phyloP scores from a whole-genome alignment of 106 monocot genomes.

The Dendrobium nobile region DNA sequence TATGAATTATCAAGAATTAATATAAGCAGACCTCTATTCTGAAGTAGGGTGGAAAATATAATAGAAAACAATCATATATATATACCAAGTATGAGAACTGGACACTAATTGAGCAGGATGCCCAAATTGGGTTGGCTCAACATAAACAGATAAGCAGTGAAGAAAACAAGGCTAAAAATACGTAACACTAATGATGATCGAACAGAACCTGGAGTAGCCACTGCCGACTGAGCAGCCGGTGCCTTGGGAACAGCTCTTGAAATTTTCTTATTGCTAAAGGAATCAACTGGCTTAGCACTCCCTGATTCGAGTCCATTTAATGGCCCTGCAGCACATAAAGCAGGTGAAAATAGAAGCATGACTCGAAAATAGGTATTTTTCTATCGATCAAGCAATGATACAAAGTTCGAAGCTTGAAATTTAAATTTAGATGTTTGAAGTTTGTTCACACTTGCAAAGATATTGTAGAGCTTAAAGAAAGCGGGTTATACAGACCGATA shows the following conservation, averaged over 20 bases:
- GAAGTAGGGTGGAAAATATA: neutral
- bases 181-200: neutral
- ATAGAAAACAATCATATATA: neutral
- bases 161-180: neutral
- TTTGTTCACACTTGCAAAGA: neutral
- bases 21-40: neutral
- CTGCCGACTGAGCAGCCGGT: neutral
- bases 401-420: neutral
- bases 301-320: constrained; percentile 2
- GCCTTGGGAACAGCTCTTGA: constrained; percentile 5
- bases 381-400: neutral
- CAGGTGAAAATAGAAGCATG: neutral
- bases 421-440: neutral
- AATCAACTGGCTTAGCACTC: neutral
- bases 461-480: neutral
- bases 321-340: neutral
- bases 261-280: constrained; percentile 3
- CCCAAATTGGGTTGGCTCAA: constrained; percentile 1
- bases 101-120: neutral
- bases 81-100: neutral
- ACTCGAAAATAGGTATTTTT: neutral
- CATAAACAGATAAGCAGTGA: neutral
- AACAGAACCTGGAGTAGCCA: neutral
- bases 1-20: neutral
- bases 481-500: neutral